Evolutionary conservation across 208 protist genomes (phyloP).

Genomic region (Borovskyia barvae): DNA sequence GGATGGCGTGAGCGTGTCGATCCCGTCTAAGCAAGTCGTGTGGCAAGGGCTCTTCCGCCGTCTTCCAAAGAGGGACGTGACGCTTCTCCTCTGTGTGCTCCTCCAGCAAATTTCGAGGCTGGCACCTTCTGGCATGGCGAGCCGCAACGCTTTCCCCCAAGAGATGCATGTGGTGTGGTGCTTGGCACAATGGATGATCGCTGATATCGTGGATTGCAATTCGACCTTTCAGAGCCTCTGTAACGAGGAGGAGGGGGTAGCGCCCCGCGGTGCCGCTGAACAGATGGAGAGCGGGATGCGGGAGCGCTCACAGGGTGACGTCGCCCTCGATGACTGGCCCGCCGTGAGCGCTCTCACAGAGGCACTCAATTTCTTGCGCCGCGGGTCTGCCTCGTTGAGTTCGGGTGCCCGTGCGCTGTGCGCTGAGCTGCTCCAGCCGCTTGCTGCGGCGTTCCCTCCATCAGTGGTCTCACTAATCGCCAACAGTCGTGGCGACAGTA

Average conservation of each 20-base stretch:
- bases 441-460: slow-evolving; percentile 8
- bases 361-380: slow-evolving; percentile 5
- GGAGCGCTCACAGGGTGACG: too few relatives aligned
- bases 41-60: slow-evolving; percentile 9
- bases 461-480: neutral
- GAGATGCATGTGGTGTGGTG: neutral
- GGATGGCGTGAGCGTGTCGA: too few relatives aligned
- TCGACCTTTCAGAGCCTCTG: neutral
- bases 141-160: neutral
- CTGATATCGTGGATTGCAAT: slow-evolving; percentile 4
- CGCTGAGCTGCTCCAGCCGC: slow-evolving; percentile 4
- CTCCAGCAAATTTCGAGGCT: slow-evolving; percentile 12
- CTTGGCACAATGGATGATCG: neutral
- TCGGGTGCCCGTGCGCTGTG: slow-evolving; percentile 2
- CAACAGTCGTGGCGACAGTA: neutral
- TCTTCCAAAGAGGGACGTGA: slow-evolving; percentile 15
- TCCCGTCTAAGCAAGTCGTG: too few relatives aligned
- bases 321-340: slow-evolving; percentile 17
- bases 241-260: slow-evolving; percentile 3
- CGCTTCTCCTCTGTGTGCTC: slow-evolving; percentile 12
- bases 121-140: neutral
- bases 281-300: too few relatives aligned
- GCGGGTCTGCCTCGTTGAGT: slow-evolving; percentile 1
- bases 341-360: slow-evolving; percentile 24
- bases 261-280: neutral